Evolutionary conservation across 208 protist genomes (phyloP).

Genomic region (Leishmania turanica): DNA sequence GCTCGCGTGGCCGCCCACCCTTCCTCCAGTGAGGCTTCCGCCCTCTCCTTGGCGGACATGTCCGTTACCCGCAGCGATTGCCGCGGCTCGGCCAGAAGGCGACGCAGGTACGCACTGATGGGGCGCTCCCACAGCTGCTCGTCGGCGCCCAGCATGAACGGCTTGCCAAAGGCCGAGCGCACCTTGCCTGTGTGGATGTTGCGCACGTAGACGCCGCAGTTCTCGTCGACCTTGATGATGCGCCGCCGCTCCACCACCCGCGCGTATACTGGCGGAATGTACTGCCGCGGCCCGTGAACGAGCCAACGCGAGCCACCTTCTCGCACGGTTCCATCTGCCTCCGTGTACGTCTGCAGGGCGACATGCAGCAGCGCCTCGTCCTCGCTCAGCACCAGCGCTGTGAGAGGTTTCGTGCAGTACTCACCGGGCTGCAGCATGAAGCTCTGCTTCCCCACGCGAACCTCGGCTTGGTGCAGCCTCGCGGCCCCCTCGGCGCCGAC

Average conservation of each 20-base stretch:
- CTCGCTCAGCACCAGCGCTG: constrained; percentile 73
- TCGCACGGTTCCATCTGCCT: constrained; percentile 12
- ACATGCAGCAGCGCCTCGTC: constrained; percentile 31
- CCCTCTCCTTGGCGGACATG: constrained; percentile 22
- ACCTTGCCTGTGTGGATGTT: constrained; percentile 88
- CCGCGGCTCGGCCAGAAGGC: constrained; percentile 47
- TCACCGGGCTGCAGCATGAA: constrained; percentile 80
- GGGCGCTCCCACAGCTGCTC: constrained; percentile 87
- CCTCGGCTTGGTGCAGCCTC: constrained; percentile 77
- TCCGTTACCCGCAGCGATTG: constrained; percentile 47
- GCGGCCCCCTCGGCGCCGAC: constrained; percentile 57
- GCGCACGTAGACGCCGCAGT: constrained; percentile 97
- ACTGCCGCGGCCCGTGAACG: constrained; percentile 91
- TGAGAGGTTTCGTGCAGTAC: constrained; percentile 35
- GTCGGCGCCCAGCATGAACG: constrained; percentile 68
- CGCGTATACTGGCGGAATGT: constrained; percentile 93
- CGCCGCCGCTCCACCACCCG: constrained; percentile 88
- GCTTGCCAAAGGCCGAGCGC: constrained; percentile 44
- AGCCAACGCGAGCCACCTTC: constrained; percentile 90
- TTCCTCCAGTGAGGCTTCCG: constrained; percentile 22
- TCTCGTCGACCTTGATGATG: constrained; percentile 90
- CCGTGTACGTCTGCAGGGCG: constrained; percentile 24
- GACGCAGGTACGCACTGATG: constrained; percentile 49
- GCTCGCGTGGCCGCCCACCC: constrained; percentile 5
- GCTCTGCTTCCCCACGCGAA: constrained; percentile 81